These are phyloP conservation scores for Drechslerella dactyloides DNA, from an alignment of 2,329 filamentous ascomycete species.

Conservation along the genomic window DNA sequence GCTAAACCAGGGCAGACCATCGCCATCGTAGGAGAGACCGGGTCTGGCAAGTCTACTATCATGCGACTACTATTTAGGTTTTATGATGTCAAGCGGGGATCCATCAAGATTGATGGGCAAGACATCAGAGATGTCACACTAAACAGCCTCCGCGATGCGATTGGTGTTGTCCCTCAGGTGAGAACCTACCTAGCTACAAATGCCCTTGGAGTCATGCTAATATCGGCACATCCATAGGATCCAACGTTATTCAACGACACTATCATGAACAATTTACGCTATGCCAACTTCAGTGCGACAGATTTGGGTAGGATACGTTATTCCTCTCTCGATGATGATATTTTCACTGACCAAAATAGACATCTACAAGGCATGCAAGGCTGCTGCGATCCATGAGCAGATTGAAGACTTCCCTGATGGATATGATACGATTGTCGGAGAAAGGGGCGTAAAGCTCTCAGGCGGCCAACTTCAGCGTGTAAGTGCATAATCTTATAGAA, in stretches of 20 bases:
- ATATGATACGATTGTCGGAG: constrained; percentile 62
- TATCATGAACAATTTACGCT: constrained; percentile 70
- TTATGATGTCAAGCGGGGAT: constrained; percentile 66
- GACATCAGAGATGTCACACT: constrained; percentile 68
- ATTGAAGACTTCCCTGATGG: constrained; percentile 66
- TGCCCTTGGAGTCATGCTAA: not conserved
- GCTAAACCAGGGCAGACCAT: constrained; percentile 65
- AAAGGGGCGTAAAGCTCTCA: constrained; percentile 62
- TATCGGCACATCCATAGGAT: constrained; percentile 60
- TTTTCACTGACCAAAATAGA: constrained; percentile 57
- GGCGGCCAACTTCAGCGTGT: constrained; percentile 63
- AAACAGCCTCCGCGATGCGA: constrained; percentile 65
- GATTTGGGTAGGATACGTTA: constrained; percentile 59
- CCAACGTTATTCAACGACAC: constrained; percentile 70
- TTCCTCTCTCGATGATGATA: not conserved
- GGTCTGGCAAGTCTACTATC: constrained; percentile 69
- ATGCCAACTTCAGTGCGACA: constrained; percentile 68
- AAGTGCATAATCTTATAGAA: constrained; percentile 5
- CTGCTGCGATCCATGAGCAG: constrained; percentile 70
- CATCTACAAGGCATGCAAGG: constrained; percentile 67
- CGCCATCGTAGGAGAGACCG: constrained; percentile 69
- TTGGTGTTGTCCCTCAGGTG: constrained; percentile 67
- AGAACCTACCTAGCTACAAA: not conserved
- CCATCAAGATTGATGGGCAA: constrained; percentile 66
- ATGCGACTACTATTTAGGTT: constrained; percentile 68